Base-by-base conservation (phyloP, 129 eudicot species). In the Arctium minus region DNA sequence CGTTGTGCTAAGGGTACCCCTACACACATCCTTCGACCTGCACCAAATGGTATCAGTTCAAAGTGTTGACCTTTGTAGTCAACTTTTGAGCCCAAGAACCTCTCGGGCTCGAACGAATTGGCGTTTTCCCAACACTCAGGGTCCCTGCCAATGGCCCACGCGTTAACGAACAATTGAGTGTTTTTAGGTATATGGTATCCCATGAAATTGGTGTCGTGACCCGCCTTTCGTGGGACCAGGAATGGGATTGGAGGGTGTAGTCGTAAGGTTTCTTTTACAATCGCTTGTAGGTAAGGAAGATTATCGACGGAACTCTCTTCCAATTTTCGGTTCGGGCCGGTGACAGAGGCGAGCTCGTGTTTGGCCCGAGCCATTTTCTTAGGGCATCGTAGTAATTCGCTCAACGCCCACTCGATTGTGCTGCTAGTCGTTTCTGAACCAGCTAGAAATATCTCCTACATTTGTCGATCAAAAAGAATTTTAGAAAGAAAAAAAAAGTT, bases 391-490 rank as follows among this genome's bases (percentile, higher is more conserved):
- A 88, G 40, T 42, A 88, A 64, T 84, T 88, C 88, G 5, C 60
- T 48, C 6, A 88, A 5, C 27, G 84, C 86, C 90, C 90, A 88
- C 12, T 84, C 86, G 4, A 81, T 39, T 56, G 86, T 81, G 76
- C 83, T 85, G 74, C 88, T 88, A 4, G 82, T 78, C n/a, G 86
- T 79, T 71, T 89, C 92, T 3, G 90, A 75, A 32, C 90, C 92
- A 0, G 86, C 92, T n/a, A 87, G 11, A 74, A 90, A 87, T 53
- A 90, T 80, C 74, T 90, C 91, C 93, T 90, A 76, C 30, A 70
- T 6, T 60, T 60, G 68, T 60, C 68, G 2, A 60, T n/a, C 5
- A 60, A 7, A 56, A 60, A n/a, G 30, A 17, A 17, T 5, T 60
- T 60, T 60, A 60, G 65, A 22, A 22, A 22, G 27, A 5, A 5